Conservation (phyloP, 495 filamentous ascomycete species). For the Filosporella fistucella region DNA sequence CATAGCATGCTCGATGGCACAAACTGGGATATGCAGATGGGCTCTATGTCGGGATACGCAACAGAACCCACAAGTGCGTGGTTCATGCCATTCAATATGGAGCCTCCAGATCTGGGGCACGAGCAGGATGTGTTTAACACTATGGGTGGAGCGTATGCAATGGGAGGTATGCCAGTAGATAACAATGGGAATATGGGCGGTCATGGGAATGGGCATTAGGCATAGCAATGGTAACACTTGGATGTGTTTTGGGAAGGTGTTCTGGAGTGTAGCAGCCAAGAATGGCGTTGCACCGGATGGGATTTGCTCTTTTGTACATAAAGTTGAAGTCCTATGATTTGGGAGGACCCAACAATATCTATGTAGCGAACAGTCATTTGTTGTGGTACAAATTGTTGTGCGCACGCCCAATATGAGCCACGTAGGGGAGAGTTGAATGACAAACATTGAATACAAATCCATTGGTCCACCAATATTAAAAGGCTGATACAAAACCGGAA, state of each 20-base stretch:
- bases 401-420: too few species aligned
- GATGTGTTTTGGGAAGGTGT: constrained; percentile 4
- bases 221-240: neutral
- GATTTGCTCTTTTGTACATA: too few species aligned
- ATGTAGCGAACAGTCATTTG: too few species aligned
- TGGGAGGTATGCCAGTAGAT: constrained; percentile 20
- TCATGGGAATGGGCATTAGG: constrained; percentile 13
- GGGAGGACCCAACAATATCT: too few species aligned
- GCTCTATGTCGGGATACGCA: constrained; percentile 23
- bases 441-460: too few species aligned
- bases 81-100: constrained; percentile 95
- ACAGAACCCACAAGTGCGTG: constrained; percentile 66
- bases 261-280: too few species aligned
- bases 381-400: too few species aligned
- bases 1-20: constrained; percentile 19
- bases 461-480: too few species aligned
- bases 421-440: too few species aligned
- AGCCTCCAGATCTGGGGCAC: constrained; percentile 59
- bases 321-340: too few species aligned
- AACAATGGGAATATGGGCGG: constrained; percentile 16
- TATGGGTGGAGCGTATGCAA: constrained; percentile 14
- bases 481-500: too few species aligned
- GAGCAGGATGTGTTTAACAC: constrained; percentile 29
- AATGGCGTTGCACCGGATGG: too few species aligned
- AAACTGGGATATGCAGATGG: constrained; percentile 26